phyloP scores from a whole-genome alignment of 129 eudicot genomes.

The Centaurea solstitialis region DNA sequence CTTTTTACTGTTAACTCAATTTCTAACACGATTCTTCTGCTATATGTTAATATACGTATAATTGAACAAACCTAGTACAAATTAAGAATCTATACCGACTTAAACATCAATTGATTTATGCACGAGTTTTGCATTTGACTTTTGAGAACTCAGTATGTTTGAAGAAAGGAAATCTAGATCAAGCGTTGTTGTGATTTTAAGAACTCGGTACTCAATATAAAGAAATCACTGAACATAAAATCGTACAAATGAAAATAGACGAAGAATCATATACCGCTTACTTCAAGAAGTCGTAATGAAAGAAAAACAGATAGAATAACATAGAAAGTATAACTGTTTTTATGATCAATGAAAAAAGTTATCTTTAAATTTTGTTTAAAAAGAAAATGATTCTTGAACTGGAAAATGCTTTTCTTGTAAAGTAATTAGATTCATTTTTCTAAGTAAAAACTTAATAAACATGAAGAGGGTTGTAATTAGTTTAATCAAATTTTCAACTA shows the following conservation, averaged over 20 bases:
- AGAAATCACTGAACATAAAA: not conserved
- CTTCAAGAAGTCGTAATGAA: not conserved
- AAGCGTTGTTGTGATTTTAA: too few relatives aligned
- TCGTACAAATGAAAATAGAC: too few relatives aligned
- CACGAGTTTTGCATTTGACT: not conserved
- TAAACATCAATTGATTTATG: not conserved
- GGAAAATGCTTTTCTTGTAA: too few relatives aligned
- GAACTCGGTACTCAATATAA: not conserved
- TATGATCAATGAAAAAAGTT: too few relatives aligned
- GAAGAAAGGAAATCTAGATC: not conserved
- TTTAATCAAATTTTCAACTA: too few relatives aligned
- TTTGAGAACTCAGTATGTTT: not conserved
- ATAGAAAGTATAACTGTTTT: too few relatives aligned
- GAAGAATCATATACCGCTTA: not conserved
- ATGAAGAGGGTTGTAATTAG: too few relatives aligned
- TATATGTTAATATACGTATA: not conserved
- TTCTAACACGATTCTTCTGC: too few relatives aligned
- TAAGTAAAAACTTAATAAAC: too few relatives aligned
- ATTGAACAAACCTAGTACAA: not conserved
- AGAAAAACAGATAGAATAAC: not conserved
- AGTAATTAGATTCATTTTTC: not conserved
- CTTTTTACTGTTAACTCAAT: too few relatives aligned
- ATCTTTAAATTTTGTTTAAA: too few relatives aligned
- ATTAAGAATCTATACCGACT: not conserved
- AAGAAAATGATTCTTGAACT: not conserved